A percentile compares a stretch with the other conserved stretches of the same genome.
Conservation (phyloP, 2,329 filamentous ascomycete species). For the Fulvia fulva region DNA sequence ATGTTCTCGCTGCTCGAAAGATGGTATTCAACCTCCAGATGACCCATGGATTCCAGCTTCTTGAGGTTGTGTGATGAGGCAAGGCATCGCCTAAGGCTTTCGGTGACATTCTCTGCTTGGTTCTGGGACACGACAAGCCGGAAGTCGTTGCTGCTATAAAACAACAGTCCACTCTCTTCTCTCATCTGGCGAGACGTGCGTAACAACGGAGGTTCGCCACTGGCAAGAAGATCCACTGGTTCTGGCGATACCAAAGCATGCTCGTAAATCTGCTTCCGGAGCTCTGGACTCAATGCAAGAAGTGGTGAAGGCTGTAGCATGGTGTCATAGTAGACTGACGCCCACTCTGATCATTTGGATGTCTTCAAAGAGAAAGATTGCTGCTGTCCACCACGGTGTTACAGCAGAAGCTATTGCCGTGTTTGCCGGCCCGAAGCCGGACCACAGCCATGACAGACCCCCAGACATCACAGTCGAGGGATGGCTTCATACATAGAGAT, state of each 20-base stretch:
- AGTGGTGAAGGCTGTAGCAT: slow-evolving; percentile 5
- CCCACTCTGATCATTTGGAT: background rate
- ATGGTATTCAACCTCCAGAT: slow-evolving; percentile 4
- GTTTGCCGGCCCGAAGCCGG: background rate
- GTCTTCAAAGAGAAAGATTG: background rate
- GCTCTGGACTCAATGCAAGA: slow-evolving; percentile 11
- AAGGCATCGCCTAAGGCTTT: background rate
- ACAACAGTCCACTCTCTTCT: slow-evolving; percentile 17
- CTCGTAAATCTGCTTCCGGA: slow-evolving; percentile 17
- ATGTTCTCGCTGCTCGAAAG: slow-evolving; percentile 11
- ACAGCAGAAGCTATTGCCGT: background rate
- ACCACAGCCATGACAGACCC: background rate
- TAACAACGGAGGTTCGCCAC: slow-evolving; percentile 4
- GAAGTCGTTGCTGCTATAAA: slow-evolving; percentile 23
- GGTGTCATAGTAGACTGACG: background rate
- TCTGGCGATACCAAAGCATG: slow-evolving; percentile 2
- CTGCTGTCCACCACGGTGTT: background rate
- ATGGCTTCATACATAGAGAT: background rate
- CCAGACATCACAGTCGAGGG: background rate
- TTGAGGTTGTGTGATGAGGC: background rate
- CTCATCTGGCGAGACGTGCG: slow-evolving; percentile 18
- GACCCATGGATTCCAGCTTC: background rate
- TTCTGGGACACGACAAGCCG: slow-evolving; percentile 13
- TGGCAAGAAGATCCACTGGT: background rate
- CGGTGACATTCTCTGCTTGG: background rate